Evolutionary conservation across 106 monocot species (phyloP), one percentile per base, ranked within the genome.

Genomic region (Xerophyta viscosa): DNA sequence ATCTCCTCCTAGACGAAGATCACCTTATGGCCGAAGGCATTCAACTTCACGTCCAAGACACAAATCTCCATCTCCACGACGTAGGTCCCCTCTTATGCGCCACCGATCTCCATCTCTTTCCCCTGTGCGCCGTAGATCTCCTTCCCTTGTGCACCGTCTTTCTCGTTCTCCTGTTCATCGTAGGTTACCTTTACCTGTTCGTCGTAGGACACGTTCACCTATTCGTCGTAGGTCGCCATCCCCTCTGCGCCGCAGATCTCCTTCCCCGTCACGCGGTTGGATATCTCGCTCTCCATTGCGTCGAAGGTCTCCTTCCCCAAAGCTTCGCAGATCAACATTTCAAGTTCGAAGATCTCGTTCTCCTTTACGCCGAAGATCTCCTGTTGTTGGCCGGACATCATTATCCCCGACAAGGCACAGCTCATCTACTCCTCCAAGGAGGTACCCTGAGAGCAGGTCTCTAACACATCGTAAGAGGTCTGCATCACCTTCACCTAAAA

Each of bases 341-440:
- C n/a, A n/a, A n/a, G n/a, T n/a, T n/a, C n/a, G n/a, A n/a, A 82
- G 73, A 62, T 77, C 91, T 27, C 71, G 75, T 26, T 74, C 81
- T 41, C 70, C 76, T 0, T 46, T 11, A 7, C 41, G 28, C 6
- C 72, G 64, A 48, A 64, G 80, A 52, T 73, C 76, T 42, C 68
- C 69, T 46, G 72, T 74, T 13, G 17, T 60, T 8, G 47, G 43
- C 0, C 52, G 20, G 8, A 51, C 47, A 36, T 60, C 66, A 17
- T 25, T 23, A 31, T 73, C 73, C 13, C 68, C 64, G 29, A 37
- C 22, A 58, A 44, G 56, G 20, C 30, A 31, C 14, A 36, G 62
- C 20, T 73, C 80, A 11, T 45, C 26, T 31, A 67, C 73, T 69
- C 75, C 78, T 48, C 15, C 45, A 20, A 71, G 81, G 33, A 60